Conservation (phyloP, 192 early-diverging fungal species). For the Phlyctochytrium planicorne region DNA sequence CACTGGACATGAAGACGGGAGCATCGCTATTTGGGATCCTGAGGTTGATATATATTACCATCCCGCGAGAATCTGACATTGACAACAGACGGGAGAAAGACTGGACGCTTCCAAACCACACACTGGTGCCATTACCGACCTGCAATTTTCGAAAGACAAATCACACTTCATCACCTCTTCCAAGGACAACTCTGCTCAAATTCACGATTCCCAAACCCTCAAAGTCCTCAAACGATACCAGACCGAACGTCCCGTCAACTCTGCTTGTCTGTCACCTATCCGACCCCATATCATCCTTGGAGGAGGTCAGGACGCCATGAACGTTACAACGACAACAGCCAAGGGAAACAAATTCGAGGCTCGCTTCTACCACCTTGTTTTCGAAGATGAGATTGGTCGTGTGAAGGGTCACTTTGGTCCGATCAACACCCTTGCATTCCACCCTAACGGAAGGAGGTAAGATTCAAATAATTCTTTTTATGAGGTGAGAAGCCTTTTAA, state of each 20-base stretch:
- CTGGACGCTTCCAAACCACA: conserved; percentile 68
- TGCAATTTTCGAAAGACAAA: conserved; percentile 88
- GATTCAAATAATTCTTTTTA: neutral
- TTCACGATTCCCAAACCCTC: conserved; percentile 85
- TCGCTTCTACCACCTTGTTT: conserved; percentile 92
- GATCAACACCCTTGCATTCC: conserved; percentile 97
- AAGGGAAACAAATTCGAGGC: conserved; percentile 96
- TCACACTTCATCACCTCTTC: conserved; percentile 94
- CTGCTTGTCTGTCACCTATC: conserved; percentile 86
- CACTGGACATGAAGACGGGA: conserved; percentile 92
- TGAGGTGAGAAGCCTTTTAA: neutral
- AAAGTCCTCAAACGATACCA: conserved; percentile 79
- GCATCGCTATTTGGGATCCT: conserved; percentile 85
- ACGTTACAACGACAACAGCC: conserved; percentile 87
- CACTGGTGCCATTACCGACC: conserved; percentile 74
- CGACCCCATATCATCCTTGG: conserved; percentile 63
- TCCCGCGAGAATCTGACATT: neutral
- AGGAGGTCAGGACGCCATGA: conserved; percentile 99
- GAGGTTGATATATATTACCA: conserved; percentile 41
- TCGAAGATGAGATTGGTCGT: conserved; percentile 95
- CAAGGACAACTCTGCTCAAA: conserved; percentile 89
- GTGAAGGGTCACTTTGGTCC: conserved; percentile 99
- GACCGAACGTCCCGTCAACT: conserved; percentile 89
- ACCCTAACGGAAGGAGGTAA: conserved; percentile 83
- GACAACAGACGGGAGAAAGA: conserved; percentile 66